A percentile compares a stretch with the other conserved stretches of the same genome.
These are phyloP conservation scores for Ogataea neopini DNA, from an alignment of 805 yeast species.

Conservation along the genomic window DNA sequence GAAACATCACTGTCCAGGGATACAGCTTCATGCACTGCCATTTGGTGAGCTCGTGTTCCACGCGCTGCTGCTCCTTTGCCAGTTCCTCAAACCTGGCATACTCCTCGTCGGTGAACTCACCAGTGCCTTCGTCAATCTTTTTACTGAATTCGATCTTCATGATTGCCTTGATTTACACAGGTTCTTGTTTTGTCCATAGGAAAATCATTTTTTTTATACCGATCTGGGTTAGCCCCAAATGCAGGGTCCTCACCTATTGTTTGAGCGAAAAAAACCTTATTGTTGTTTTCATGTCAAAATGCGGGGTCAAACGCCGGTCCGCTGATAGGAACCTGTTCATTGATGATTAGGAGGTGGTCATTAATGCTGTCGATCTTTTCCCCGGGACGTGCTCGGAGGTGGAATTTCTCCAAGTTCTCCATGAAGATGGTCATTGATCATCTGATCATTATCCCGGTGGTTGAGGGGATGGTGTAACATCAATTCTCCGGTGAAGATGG, in stretches of 20 bases:
- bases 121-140: not conserved
- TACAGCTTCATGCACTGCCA: conserved; percentile 39
- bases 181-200: too few species aligned
- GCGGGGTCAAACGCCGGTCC: not conserved
- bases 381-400: too few species aligned
- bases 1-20: conserved; percentile 40
- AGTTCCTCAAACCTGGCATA: conserved; percentile 2
- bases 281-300: not conserved
- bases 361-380: too few species aligned
- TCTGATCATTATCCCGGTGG: too few species aligned
- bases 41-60: conserved; percentile 13
- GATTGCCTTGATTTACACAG: too few species aligned
- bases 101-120: not conserved
- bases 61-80: conserved; percentile 6
- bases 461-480: too few species aligned
- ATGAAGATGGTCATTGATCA: too few species aligned
- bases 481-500: too few species aligned
- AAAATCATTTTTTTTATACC: not conserved
- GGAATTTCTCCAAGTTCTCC: too few species aligned
- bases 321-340: too few species aligned
- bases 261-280: not conserved
- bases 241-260: not conserved
- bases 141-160: not conserved
- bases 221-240: not conserved
- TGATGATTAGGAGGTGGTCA: too few species aligned